Base-by-base conservation (phyloP, 176 grass and related monocot genomes). In the Tuctoria greenei region DNA sequence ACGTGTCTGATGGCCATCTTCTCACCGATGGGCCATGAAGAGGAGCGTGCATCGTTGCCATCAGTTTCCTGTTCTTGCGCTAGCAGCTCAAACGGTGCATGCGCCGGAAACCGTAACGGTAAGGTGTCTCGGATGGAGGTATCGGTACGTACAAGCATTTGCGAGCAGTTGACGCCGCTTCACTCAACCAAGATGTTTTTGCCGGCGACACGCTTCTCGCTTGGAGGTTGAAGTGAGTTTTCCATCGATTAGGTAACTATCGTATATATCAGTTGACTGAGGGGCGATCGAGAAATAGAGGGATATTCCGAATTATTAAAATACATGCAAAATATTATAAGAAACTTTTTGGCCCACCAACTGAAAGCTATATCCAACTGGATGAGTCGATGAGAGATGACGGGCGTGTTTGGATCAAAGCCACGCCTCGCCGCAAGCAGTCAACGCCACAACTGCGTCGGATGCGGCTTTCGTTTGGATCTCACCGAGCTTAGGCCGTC, bases 191-290 rank as follows among this genome's bases (percentile, higher is more conserved):
- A 35, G 79, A 76, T 52, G 43, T 74, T 44, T 35, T 64, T 11
- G 64, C 27, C 8, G n/a, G 56, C 27, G 81, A 75, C 86, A 37
- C 83, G 6, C 37, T 41, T 26, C 83, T 87, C 62, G 81, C 21
- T 12, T 65, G 52, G 49, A 84, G 77, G 82, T 76, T 90, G 63
- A 97, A 93, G 90, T 93, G 87, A 90, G 90, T n/a, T 84, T 90
- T 39, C 63, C 42, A 83, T 46, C 43, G 62, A 85, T 73, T 70
- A 15, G 45, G 67, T 66, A 72, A 78, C 67, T 73, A 13, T n/a
- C n/a, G n/a, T n/a, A n/a, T n/a, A n/a, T n/a, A n/a, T n/a, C n/a
- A n/a, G n/a, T n/a, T n/a, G n/a, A n/a, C n/a, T n/a, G n/a, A n/a
- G n/a, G n/a, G n/a, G n/a, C n/a, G n/a, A n/a, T n/a, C n/a, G n/a